Base-by-base conservation (phyloP, 2,329 filamentous ascomycete genomes). In the Seiridium cupressi region DNA sequence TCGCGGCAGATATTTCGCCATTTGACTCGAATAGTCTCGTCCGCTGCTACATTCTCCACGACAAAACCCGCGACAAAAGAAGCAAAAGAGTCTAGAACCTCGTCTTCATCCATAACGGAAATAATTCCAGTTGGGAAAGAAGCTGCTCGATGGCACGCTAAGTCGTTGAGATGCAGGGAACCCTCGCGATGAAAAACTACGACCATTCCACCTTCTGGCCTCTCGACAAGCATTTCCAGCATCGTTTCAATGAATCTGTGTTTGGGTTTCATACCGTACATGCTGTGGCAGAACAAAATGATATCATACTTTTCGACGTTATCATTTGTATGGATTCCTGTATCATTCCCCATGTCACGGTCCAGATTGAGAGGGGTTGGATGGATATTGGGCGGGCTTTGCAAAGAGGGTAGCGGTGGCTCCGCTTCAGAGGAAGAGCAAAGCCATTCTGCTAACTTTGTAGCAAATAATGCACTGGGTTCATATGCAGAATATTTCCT, bases 241-340 rank as follows among this genome's bases (percentile, higher is more conserved):
- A 81, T 78, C 18, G 61, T 64, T 67, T 79, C 68, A 62, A 89
- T 78, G 61, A 76, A 78, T 1, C 11, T 67, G n/a, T 62, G 65
- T 63, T 84, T 82, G 2, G 76, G 75, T 0, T 74, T 75, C 80
- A 88, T 82, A 61, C 83, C 84, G 63, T 88, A 87, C 79, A 88
- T 80, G 72, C 86, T 87, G 68, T 88, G 85, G 64, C 84, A 88
- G 70, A 89, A 86, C 4, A 89, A 66, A 18, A 89, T 69, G 46
- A 87, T 10, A 63, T 89, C 79, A 65, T 79, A 88, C 61, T 73
- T 78, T 31, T 76, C 68, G 38, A 72, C 64, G 1, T 55, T 38
- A 58, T 69, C 62, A 38, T 46, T 65, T 9, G 58, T 67, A 55
- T 59, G 59, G 57, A 51, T 68, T 59, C 60, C 61, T 31, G 58